phyloP scores from a whole-genome alignment of 345 rosid genomes.

The Luvunga scandens region DNA sequence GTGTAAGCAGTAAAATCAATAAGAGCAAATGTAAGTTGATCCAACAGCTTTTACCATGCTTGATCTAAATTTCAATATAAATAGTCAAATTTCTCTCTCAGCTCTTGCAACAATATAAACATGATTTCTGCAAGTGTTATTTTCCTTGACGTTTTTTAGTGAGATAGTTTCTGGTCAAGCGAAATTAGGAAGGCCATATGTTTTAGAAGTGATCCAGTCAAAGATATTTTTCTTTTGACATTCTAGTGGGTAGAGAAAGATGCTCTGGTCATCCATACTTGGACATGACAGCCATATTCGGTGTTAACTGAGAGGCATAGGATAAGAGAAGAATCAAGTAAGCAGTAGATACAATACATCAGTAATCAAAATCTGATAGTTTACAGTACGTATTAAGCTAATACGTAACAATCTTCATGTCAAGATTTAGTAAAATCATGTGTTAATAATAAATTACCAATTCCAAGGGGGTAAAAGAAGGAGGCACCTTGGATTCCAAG shows the following conservation, averaged over 20 bases:
- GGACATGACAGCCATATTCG: no score
- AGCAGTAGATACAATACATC: background rate
- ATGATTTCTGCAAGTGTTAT: background rate
- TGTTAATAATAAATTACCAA: background rate
- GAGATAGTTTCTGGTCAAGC: background rate
- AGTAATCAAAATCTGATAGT: background rate
- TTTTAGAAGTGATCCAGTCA: background rate
- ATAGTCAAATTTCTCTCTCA: background rate
- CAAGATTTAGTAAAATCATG: background rate
- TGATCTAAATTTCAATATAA: background rate
- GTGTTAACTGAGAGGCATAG: background rate
- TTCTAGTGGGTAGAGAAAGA: background rate
- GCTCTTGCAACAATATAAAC: background rate
- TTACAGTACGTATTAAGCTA: background rate
- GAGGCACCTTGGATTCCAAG: conserved; percentile 93
- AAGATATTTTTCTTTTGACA: background rate
- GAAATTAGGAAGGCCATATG: background rate
- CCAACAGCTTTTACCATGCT: background rate
- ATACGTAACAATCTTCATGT: background rate
- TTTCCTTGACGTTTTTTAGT: background rate
- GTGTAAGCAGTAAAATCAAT: background rate
- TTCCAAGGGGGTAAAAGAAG: background rate
- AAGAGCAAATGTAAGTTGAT: background rate
- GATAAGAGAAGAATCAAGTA: background rate
- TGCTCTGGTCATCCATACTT: background rate